phyloP scores from a whole-genome alignment of 805 yeast species.

The Pichia occidentalis region DNA sequence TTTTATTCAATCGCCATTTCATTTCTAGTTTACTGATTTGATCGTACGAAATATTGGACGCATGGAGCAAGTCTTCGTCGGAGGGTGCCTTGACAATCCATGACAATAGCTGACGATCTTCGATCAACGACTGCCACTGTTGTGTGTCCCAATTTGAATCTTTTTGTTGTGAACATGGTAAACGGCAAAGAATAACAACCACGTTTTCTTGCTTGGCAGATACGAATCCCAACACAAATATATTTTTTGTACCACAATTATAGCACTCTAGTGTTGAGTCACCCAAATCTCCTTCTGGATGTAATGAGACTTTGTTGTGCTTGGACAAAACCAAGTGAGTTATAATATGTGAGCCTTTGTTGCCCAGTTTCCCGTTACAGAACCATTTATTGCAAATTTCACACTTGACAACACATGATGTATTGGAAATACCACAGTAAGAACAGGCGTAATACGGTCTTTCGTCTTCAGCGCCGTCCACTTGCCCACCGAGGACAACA shows the following conservation, averaged over 20 bases:
- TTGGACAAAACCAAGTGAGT: conserved; percentile 77
- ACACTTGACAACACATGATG: conserved; percentile 68
- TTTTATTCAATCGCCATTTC: conserved; percentile 69
- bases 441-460: conserved; percentile 37
- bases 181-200: conserved; percentile 78
- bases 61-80: conserved; percentile 53
- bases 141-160: conserved; percentile 80
- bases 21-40: conserved; percentile 72
- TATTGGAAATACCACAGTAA: conserved; percentile 69
- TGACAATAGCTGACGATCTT: conserved; percentile 65
- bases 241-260: conserved; percentile 78
- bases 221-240: conserved; percentile 77
- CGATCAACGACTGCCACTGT: conserved; percentile 84
- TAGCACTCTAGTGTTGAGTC: conserved; percentile 84
- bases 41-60: conserved; percentile 50
- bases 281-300: conserved; percentile 78
- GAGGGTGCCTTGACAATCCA: conserved; percentile 76
- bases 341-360: conserved; percentile 66
- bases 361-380: conserved; percentile 62
- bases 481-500: background rate
- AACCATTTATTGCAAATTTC: conserved; percentile 79
- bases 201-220: conserved; percentile 82
- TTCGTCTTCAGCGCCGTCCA: background rate
- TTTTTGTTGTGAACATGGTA: conserved; percentile 77
- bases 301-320: conserved; percentile 69